Percentiles rank a stretch among this genome's conserved stretches.
Conservation (phyloP, 805 yeast genomes). For the Saturnispora besseyi region DNA sequence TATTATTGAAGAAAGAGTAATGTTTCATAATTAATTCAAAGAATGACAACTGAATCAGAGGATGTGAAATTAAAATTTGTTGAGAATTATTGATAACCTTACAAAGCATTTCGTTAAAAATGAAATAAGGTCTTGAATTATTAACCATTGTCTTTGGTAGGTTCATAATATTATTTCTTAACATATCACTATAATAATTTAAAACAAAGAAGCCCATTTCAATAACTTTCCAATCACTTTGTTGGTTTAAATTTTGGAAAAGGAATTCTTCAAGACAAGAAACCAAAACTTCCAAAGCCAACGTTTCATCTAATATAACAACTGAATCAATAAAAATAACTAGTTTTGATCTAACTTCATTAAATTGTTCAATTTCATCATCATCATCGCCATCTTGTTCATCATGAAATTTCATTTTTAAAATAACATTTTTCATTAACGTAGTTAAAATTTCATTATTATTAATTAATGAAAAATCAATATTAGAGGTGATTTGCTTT, state of each 20-base stretch:
- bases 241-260: conserved; percentile 14
- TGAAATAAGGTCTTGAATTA: conserved; percentile 54
- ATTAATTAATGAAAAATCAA: conserved; percentile 25
- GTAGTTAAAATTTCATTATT: conserved; percentile 47
- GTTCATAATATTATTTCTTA: conserved; percentile 69
- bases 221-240: conserved; percentile 62
- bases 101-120: conserved; percentile 54
- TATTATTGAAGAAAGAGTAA: conserved; percentile 48
- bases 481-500: conserved; percentile 35
- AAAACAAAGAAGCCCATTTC: conserved; percentile 86
- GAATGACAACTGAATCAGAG: conserved; percentile 70
- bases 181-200: conserved; percentile 66
- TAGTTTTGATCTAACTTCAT: conserved; percentile 66
- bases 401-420: conserved; percentile 76
- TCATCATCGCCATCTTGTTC: conserved; percentile 49
- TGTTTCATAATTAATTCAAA: conserved; percentile 84
- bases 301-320: conserved; percentile 33
- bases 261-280: conserved; percentile 41
- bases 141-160: conserved; percentile 57
- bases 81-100: conserved; percentile 31
- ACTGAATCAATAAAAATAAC: conserved; percentile 80
- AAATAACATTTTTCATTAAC: conserved; percentile 57
- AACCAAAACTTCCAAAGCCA: conserved; percentile 29
- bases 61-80: conserved; percentile 49
- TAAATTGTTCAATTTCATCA: conserved; percentile 68